These are phyloP conservation scores for Umbelopsis sp. DNA, from an alignment of 371 early-diverging fungal species.

Conservation along the genomic window DNA sequence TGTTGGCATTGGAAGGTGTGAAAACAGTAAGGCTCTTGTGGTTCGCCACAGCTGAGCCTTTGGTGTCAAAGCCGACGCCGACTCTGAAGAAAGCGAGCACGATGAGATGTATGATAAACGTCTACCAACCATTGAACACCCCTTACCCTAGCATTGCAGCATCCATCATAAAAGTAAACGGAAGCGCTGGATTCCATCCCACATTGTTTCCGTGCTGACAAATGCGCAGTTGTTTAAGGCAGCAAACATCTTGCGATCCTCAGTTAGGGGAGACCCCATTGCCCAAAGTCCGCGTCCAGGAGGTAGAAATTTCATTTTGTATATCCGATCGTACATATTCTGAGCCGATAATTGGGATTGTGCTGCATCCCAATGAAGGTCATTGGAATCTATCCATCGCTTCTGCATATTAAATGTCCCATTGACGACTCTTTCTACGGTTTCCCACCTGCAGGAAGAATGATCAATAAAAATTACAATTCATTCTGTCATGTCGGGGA, in stretches of 20 bases:
- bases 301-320: slow-evolving; percentile 48
- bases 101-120: neutral
- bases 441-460: slow-evolving; percentile 29
- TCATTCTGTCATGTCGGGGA: neutral
- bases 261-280: slow-evolving; percentile 45
- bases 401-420: slow-evolving; percentile 47
- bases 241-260: slow-evolving; percentile 38
- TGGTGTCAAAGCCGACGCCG: slow-evolving; percentile 50
- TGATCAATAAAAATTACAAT: neutral
- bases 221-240: slow-evolving; percentile 47
- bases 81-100: slow-evolving; percentile 24
- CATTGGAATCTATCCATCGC: slow-evolving; percentile 30
- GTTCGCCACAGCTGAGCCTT: slow-evolving; percentile 27
- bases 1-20: neutral
- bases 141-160: slow-evolving; percentile 39
- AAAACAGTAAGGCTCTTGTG: neutral
- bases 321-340: slow-evolving; percentile 43
- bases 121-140: neutral
- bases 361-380: slow-evolving; percentile 35
- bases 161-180: slow-evolving; percentile 45
- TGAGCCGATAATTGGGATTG: slow-evolving; percentile 38
- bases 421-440: slow-evolving; percentile 45
- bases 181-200: slow-evolving; percentile 32
- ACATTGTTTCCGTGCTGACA: slow-evolving; percentile 38
- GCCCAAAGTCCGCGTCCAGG: slow-evolving; percentile 51